These are phyloP conservation scores for Nadsonia starkeyi-henricii DNA, from an alignment of 1,139 yeast species.

Conservation along the genomic window DNA sequence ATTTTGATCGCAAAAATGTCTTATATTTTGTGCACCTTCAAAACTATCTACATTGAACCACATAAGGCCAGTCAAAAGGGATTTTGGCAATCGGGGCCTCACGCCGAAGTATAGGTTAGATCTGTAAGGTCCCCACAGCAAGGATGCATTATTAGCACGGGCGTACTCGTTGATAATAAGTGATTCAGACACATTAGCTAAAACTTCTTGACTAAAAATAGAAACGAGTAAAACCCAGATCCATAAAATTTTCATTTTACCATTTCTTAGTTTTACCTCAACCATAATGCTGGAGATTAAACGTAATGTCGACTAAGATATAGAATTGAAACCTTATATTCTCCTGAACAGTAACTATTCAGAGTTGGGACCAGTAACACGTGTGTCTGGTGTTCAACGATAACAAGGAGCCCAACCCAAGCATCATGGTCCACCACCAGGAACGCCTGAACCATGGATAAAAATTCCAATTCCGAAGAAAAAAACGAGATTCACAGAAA, in stretches of 20 bases:
- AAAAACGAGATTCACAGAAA: conserved; percentile 11
- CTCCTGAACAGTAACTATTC: too few relatives aligned
- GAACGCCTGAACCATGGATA: not conserved
- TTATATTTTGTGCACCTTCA: conserved; percentile 42
- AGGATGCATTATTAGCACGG: conserved; percentile 29
- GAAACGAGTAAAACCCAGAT: not conserved
- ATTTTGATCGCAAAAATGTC: conserved; percentile 69
- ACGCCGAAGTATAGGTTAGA: conserved; percentile 78
- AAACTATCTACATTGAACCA: conserved; percentile 68
- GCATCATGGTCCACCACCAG: not conserved
- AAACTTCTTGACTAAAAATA: not conserved
- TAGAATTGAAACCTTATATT: too few relatives aligned
- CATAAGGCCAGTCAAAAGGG: conserved; percentile 70
- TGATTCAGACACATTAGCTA: not conserved
- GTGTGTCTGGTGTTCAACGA: too few relatives aligned
- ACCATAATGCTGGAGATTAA: too few relatives aligned
- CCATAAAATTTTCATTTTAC: too few relatives aligned
- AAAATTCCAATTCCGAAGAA: not conserved
- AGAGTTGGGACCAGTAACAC: too few relatives aligned
- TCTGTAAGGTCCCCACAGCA: conserved; percentile 88
- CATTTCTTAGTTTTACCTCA: too few relatives aligned
- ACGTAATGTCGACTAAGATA: too few relatives aligned
- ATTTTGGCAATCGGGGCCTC: conserved; percentile 59
- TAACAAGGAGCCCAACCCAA: too few relatives aligned
- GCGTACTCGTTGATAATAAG: conserved; percentile 17